These are phyloP conservation scores for Acer negundo DNA, from an alignment of 345 rosid genomes.

Conservation along the genomic window DNA sequence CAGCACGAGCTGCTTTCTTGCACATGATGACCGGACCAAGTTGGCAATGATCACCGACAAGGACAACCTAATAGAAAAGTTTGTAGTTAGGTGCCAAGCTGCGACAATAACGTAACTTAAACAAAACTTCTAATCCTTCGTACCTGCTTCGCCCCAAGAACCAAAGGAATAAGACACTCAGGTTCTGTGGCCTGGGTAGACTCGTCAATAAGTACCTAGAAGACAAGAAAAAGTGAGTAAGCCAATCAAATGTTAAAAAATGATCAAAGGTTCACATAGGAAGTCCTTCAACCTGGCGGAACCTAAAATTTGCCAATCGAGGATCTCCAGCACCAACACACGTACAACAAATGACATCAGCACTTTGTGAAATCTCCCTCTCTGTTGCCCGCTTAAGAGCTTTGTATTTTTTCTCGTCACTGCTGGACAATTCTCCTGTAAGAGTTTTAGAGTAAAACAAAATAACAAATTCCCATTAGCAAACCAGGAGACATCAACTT, in stretches of 20 bases:
- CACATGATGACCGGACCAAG: slow-evolving; percentile 99
- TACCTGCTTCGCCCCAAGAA: slow-evolving; percentile 99
- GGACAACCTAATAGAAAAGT: slow-evolving; percentile 63
- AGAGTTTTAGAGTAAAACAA: not conserved
- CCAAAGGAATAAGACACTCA: slow-evolving; percentile 98
- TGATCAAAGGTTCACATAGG: not conserved
- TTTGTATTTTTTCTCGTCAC: slow-evolving; percentile 99
- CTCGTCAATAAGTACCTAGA: slow-evolving; percentile 98
- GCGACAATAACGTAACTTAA: not conserved
- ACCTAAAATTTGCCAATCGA: slow-evolving; percentile 92
- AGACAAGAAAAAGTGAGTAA: slow-evolving; percentile 18
- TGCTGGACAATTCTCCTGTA: slow-evolving; percentile 94
- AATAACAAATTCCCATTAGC: not conserved
- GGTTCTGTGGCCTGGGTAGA: slow-evolving; percentile 99
- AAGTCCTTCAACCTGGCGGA: slow-evolving; percentile 76
- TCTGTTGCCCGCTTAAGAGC: slow-evolving; percentile 95
- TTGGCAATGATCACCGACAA: slow-evolving; percentile 99
- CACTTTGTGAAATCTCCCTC: slow-evolving; percentile 97
- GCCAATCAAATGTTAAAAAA: slow-evolving; percentile 19
- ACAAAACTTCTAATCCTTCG: not conserved
- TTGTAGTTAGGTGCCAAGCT: slow-evolving; percentile 11
- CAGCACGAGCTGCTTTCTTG: slow-evolving; percentile 99
- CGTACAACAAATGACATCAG: slow-evolving; percentile 99
- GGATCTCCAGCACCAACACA: slow-evolving; percentile 99
- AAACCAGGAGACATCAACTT: not conserved